Evolutionary conservation across 768 basidiomycete genomes (phyloP).

Genomic region (Mycena pura): DNA sequence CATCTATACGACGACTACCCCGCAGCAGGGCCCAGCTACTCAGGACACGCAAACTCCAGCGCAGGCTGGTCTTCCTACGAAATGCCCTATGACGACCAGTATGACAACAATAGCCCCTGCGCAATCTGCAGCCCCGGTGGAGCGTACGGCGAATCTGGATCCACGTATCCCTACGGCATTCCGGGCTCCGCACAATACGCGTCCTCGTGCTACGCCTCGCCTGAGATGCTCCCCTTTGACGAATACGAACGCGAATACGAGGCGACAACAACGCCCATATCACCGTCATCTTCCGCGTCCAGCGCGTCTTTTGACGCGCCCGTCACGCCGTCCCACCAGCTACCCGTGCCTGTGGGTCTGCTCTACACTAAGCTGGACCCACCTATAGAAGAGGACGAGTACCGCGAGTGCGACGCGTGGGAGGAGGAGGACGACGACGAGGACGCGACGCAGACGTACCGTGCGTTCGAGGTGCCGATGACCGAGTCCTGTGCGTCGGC

Average conservation of each 20-base stretch:
- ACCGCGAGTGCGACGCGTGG: conserved; percentile 1
- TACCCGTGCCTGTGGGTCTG: conserved; percentile 3
- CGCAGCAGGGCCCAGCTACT: conserved; percentile 10
- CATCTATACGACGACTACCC: conserved; percentile 4
- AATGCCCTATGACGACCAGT: conserved; percentile 3
- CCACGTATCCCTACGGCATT: conserved; percentile 12
- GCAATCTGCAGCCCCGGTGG: no score
- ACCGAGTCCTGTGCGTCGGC: no score
- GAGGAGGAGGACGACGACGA: conserved; percentile 11
- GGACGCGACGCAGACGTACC: conserved; percentile 10
- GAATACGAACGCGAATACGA: conserved; percentile 14
- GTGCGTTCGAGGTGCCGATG: neutral
- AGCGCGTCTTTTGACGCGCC: conserved; percentile 24
- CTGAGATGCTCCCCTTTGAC: conserved; percentile 10
- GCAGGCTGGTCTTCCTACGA: conserved; percentile 12
- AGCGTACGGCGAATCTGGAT: conserved; percentile 8
- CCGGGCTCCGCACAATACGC: conserved; percentile 8
- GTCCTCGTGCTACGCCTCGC: conserved; percentile 13
- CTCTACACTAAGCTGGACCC: conserved; percentile 9
- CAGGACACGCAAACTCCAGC: neutral
- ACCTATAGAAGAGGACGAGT: neutral
- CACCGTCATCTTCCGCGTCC: conserved; percentile 17
- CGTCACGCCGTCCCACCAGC: conserved; percentile 11
- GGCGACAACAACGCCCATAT: conserved; percentile 7
- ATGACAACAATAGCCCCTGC: no score